These are phyloP conservation scores for Mariannaea sp. DNA, from an alignment of 2,329 filamentous ascomycete species.

Conservation along the genomic window DNA sequence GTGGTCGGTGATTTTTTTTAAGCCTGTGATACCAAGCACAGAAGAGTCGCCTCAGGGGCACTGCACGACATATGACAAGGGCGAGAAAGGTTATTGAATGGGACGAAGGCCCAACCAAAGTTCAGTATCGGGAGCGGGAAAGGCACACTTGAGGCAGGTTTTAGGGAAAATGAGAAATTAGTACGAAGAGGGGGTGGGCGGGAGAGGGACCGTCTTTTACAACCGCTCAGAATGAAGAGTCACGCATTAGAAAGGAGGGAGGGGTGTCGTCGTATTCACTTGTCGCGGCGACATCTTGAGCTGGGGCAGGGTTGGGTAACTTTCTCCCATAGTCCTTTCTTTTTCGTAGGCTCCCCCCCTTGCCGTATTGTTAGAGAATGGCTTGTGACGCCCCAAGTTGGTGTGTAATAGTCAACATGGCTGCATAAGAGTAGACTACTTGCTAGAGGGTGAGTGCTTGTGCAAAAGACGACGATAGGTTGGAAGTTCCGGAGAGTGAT, in stretches of 20 bases:
- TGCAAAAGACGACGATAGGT: background rate
- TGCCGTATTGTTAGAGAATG: background rate
- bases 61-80: slow-evolving; percentile 10
- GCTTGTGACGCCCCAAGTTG: background rate
- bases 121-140: no score
- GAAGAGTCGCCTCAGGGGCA: slow-evolving; percentile 22
- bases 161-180: background rate
- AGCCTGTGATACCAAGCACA: background rate
- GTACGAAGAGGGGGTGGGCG: background rate
- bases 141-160: background rate
- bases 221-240: background rate
- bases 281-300: no score
- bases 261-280: no score
- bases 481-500: slow-evolving; percentile 29
- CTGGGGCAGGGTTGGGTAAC: background rate
- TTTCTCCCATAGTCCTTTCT: no score
- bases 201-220: background rate
- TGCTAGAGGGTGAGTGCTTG: background rate
- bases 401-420: background rate
- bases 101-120: no score
- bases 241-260: background rate
- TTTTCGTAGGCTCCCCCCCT: background rate
- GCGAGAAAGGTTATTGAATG: slow-evolving; percentile 3
- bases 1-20: slow-evolving; percentile 12
- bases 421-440: background rate